Conservation (phyloP, 2,329 filamentous ascomycete genomes). For the Aspergillus ochraceoroseus region DNA sequence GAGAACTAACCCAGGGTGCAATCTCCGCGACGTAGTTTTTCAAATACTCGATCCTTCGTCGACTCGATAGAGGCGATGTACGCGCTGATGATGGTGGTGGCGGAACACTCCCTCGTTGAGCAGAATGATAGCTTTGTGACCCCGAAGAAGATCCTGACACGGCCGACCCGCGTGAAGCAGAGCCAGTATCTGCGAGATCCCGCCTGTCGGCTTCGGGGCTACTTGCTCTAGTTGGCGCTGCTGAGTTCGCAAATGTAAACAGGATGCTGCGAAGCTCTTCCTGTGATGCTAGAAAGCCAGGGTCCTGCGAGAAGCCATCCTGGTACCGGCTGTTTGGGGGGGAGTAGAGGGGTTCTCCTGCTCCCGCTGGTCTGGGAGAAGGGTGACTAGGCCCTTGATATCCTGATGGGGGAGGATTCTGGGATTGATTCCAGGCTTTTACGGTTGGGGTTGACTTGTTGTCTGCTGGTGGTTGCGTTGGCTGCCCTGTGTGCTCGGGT, state of each 20-base stretch:
- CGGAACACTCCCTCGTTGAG: background rate
- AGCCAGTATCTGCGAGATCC: background rate
- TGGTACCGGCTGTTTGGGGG: conserved; percentile 23
- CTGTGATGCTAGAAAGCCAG: conserved; percentile 45
- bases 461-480: background rate
- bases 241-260: conserved; percentile 45
- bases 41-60: conserved; percentile 39
- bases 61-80: conserved; percentile 30
- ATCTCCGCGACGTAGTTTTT: conserved; percentile 52
- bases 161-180: background rate
- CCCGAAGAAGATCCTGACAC: background rate
- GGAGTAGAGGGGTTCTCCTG: conserved; percentile 8
- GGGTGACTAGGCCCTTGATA: background rate
- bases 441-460: background rate
- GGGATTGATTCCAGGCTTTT: background rate
- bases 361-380: background rate
- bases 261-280: conserved; percentile 45
- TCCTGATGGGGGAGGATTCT: background rate
- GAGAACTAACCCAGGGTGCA: conserved; percentile 46
- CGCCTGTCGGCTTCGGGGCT: conserved; percentile 30
- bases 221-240: conserved; percentile 40
- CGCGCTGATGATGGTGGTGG: background rate
- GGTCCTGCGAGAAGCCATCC: conserved; percentile 36
- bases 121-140: conserved; percentile 4
- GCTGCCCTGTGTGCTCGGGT: background rate